These are phyloP conservation scores for Claviceps monticola DNA, from an alignment of 2,329 filamentous ascomycete species.

Conservation along the genomic window DNA sequence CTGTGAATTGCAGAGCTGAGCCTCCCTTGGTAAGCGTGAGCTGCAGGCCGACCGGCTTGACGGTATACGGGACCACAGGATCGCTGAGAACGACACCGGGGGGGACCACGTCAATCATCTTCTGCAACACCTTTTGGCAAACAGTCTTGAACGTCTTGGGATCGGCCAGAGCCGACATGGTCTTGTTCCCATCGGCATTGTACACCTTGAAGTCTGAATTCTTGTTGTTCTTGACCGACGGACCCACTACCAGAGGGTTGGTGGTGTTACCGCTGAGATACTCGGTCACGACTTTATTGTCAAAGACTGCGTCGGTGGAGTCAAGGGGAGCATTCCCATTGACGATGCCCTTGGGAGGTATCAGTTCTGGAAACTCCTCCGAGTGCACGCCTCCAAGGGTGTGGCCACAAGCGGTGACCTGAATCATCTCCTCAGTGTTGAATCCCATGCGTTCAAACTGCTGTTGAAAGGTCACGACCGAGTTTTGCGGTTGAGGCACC, in stretches of 20 bases:
- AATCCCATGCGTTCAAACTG: slow-evolving; percentile 48
- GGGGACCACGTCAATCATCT: slow-evolving; percentile 49
- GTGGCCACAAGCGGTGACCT: slow-evolving; percentile 46
- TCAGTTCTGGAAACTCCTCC: slow-evolving; percentile 37
- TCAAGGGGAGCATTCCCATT: slow-evolving; percentile 35
- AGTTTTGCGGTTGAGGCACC: slow-evolving; percentile 45
- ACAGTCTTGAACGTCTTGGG: slow-evolving; percentile 28
- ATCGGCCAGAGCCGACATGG: slow-evolving; percentile 33
- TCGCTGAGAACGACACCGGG: slow-evolving; percentile 34
- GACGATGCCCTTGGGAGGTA: slow-evolving; percentile 27
- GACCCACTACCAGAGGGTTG: slow-evolving; percentile 41
- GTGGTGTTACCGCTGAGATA: slow-evolving; percentile 39
- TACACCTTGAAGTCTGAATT: slow-evolving; percentile 44
- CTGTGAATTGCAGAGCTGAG: slow-evolving; percentile 33
- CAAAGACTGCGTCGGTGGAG: slow-evolving; percentile 33
- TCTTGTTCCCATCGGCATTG: slow-evolving; percentile 40
- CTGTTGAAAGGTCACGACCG: slow-evolving; percentile 33
- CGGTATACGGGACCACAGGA: slow-evolving; percentile 39
- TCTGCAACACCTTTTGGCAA: slow-evolving; percentile 39
- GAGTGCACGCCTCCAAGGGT: slow-evolving; percentile 46
- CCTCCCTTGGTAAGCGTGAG: slow-evolving; percentile 37
- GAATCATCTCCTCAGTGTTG: slow-evolving; percentile 41
- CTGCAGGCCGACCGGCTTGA: slow-evolving; percentile 46
- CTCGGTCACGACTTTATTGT: slow-evolving; percentile 43
- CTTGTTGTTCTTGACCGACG: slow-evolving; percentile 27